Conservation (phyloP, 2,329 filamentous ascomycete species). For the Esteya vermicola region DNA sequence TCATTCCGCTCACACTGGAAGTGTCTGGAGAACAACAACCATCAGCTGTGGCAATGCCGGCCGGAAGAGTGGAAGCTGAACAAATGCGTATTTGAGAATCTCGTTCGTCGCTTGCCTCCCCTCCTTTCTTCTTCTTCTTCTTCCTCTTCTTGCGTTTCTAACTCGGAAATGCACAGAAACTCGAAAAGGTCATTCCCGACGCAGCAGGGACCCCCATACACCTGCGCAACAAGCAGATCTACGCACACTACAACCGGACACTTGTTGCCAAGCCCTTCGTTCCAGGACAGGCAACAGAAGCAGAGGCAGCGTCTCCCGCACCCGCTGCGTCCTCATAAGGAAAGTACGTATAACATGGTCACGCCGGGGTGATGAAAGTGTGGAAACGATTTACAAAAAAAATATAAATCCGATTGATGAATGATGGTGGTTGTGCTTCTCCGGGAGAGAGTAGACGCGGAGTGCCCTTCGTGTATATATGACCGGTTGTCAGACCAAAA, state of each 20-base stretch:
- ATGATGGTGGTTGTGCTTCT: too few relatives aligned
- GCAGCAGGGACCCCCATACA: conserved; percentile 63
- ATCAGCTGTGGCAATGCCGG: conserved; percentile 92
- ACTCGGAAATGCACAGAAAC: conserved; percentile 37
- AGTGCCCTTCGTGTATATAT: too few relatives aligned
- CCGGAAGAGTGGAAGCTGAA: conserved; percentile 80
- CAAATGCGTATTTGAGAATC: conserved; percentile 87
- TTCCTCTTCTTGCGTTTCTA: background rate
- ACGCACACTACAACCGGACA: conserved; percentile 28
- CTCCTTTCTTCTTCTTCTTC: background rate
- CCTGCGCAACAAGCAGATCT: conserved; percentile 51
- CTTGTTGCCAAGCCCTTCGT: conserved; percentile 15
- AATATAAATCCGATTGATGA: too few relatives aligned
- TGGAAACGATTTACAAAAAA: too few relatives aligned
- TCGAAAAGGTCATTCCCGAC: conserved; percentile 70
- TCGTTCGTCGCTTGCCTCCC: conserved; percentile 38
- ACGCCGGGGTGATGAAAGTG: too few relatives aligned
- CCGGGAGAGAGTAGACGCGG: too few relatives aligned
- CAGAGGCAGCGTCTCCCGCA: conserved; percentile 4
- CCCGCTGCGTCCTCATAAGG: conserved; percentile 11
- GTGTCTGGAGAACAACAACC: conserved; percentile 94
- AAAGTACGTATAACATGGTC: too few relatives aligned
- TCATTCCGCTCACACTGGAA: conserved; percentile 91
- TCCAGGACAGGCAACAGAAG: conserved; percentile 10
- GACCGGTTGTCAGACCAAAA: too few relatives aligned